Evolutionary conservation across 495 filamentous ascomycete species (phyloP), one percentile per base, ranked within the genome.

Genomic region (Neurospora cerealis): DNA sequence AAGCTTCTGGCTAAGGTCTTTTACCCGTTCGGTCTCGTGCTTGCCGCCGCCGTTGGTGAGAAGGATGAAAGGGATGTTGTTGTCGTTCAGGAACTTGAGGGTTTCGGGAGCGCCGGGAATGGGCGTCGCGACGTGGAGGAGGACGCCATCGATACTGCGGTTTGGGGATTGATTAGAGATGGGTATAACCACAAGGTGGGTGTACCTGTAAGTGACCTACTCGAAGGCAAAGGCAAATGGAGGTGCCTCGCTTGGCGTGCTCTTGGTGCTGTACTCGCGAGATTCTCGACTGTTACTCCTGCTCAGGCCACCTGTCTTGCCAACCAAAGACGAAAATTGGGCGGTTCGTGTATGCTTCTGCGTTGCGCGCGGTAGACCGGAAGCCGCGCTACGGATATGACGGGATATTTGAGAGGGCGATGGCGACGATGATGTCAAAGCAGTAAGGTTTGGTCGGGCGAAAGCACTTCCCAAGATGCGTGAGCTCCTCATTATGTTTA

Each of bases 1-100:
- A 21, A 98, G 88, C 80, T 93, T 92, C 71, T 88, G 82, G 77
- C 89, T 92, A 24, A 97, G 88, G 75, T 97, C 92, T n/a, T 89
- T 78, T 76, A 94, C 96, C 69, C 94, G 87, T 78, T 97, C 94
- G 77, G 90, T 85, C 81, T 97, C 94, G 5, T 90, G 91, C 83
- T 95, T 97, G 72, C 95, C 95, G 72, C 95, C 95, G 69, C 94
- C 94, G 78, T 98, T 98, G 69, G 95, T 98, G 39, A 98, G 88
- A 78, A 97, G 95, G 76, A 98, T 96, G 80, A 96, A 97, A 2
- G 94, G 94, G 71, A 88, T 88, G 69, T 72, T 72, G 69, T 92
- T 85, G 32, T 87, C 77, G 75, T 95, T 88, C 32, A 98, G 89
- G 74, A 88, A 89, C 15, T 80, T 76, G n/a, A 99, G 86, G 17